Evolutionary conservation across 805 yeast species (phyloP).

Genomic region (Peterozyma xylosa): DNA sequence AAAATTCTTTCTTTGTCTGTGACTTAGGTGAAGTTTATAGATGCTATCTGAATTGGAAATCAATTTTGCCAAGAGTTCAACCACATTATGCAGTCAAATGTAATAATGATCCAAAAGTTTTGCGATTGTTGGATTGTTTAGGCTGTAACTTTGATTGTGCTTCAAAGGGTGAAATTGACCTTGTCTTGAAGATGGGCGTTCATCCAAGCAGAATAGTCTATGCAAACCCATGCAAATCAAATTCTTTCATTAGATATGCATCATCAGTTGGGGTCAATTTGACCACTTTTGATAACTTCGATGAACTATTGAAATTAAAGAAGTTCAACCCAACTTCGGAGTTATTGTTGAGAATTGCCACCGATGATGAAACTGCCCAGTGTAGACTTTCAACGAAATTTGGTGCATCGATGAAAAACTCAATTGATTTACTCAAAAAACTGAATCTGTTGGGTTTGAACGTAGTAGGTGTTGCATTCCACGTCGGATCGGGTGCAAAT

Average conservation of each 20-base stretch:
- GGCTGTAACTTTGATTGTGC: constrained; percentile 93
- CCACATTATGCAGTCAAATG: constrained; percentile 97
- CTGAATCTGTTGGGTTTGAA: constrained; percentile 57
- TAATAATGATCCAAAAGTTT: constrained; percentile 62
- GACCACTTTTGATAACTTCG: constrained; percentile 86
- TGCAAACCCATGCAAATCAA: constrained; percentile 93
- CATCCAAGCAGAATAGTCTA: constrained; percentile 65
- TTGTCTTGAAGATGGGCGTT: constrained; percentile 55
- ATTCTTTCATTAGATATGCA: constrained; percentile 73
- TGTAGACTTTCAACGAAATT: constrained; percentile 85
- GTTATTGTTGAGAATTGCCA: constrained; percentile 71
- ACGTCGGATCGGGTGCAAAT: constrained; percentile 89
- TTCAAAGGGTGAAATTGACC: constrained; percentile 73
- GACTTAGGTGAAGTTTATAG: constrained; percentile 69
- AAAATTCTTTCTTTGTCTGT: constrained; percentile 82
- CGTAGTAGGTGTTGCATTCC: constrained; percentile 87
- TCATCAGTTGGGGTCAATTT: constrained; percentile 43
- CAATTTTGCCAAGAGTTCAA: constrained; percentile 59
- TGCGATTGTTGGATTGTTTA: constrained; percentile 45
- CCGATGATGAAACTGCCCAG: constrained; percentile 84
- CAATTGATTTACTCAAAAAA: constrained; percentile 45
- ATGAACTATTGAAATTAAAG: constrained; percentile 72
- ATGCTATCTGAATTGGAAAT: constrained; percentile 57
- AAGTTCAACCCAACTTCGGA: constrained; percentile 62
- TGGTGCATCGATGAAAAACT: constrained; percentile 63